Evolutionary conservation across 1,284 basidiomycete species (phyloP), one percentile per base, ranked within the genome.

Genomic region (Cutaneotrichosporon sp.): DNA sequence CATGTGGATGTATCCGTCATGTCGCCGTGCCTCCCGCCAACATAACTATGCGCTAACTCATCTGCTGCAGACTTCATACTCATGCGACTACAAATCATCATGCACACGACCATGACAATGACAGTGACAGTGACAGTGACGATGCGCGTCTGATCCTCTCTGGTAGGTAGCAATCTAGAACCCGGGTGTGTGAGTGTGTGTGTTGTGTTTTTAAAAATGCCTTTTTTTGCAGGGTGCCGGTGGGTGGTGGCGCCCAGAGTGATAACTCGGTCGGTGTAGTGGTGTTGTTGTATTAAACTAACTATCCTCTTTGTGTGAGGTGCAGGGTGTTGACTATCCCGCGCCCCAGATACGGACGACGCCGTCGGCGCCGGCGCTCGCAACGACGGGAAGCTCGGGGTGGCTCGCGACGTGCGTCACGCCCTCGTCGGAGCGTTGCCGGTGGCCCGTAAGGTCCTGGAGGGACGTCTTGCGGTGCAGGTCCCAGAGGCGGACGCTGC

Each of bases 401-500:
- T 93, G 89, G 44, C 60, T 59, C 7, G 62, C 64, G 9, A 72
- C 62, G 26, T 54, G 52, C 34, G 96, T 79, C 14, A 96, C 90
- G 41, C 94, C 96, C 75, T 97, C 92, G 54, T 84, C 81, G 35
- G 84, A 86, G 74, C 91, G 91, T 76, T 87, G 84, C 46, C 90
- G 82, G 75, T 97, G 90, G 22, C 78, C 75, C 17, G 86, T 85
- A 59, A 91, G 83, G 73, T 98, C 96, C 70, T 97, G 94, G 26
- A 92, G 78, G 70, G 91, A 96, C 4, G 73, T 74, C 51, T 76
- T 68, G 36, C 68, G 70, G 18, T 56, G 81, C 51, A 97, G 77
- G 73, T 97, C 90, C 96, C 94, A 98, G 76, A 97, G 88, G 20
- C 94, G 86, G 41, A 92, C 80, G 17, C 90, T 92, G 70, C 92